Evolutionary conservation across 2,329 filamentous ascomycete genomes (phyloP), one percentile per base, ranked within the genome.

Genomic region (Massarina eburnea): DNA sequence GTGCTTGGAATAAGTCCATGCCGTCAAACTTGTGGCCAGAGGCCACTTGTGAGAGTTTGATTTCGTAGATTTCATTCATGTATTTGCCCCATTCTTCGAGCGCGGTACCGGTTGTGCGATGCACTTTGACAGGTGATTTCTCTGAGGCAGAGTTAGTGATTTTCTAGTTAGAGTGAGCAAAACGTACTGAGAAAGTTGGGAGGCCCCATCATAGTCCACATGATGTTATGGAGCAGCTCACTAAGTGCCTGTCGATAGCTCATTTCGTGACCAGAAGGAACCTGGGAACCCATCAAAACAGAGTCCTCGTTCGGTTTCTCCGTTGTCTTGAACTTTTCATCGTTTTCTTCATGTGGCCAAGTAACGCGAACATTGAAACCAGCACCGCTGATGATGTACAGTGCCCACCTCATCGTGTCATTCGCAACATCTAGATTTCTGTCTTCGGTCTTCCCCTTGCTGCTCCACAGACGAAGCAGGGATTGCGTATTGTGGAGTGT

Each of bases 31-130:
- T 59, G 14, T 64, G 52, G 8, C 66, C 66, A 4, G 62, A 61
- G 8, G 58, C 52, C 15, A 71, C 62, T 43, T 79, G 73, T n/a
- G 61, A 54, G 42, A 75, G 76, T 69, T 88, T 89, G 54, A 80
- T 76, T 22, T 80, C 72, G 46, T 88, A 78, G 34, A 90, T 78
- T 58, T 89, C 84, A 36, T 80, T 73, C 80, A 89, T 84, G 67
- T 90, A 90, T 49, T 79, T 76, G 26, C 78, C 72, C 74, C 85
- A 89, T 67, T 90, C 85, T 4, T 68, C 64, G 43, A 81, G 78
- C 2, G 84, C 80, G 42, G 77, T 70, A 19, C 77, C 72, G 1
- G 84, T 80, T 15, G 72, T 65, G 45, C 76, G 78, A 27, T 81
- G 73, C 12, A 70, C 66, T 50, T 80, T 72, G 54, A 80, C 43